Percentiles rank a stretch among this genome's conserved stretches.
Conservation (phyloP, 208 protist genomes). For the Leishmania tarentolae region DNA sequence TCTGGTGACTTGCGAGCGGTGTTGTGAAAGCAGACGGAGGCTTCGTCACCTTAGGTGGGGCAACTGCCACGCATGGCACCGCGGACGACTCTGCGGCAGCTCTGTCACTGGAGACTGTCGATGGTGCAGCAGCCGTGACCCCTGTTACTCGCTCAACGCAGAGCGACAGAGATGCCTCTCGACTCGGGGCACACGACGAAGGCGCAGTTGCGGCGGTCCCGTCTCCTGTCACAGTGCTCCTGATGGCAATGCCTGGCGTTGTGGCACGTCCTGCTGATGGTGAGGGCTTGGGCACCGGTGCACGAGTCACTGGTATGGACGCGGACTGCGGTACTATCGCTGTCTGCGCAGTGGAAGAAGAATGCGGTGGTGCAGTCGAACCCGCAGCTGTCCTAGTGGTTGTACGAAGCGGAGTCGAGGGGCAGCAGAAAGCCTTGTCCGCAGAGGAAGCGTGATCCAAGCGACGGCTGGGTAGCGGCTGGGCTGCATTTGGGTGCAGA, state of each 20-base stretch:
- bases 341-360: background rate
- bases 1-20: background rate
- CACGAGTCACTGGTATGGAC: background rate
- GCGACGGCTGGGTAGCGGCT: background rate
- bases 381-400: background rate
- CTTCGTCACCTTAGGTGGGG: background rate
- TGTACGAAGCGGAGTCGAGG: background rate
- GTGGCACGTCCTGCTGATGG: background rate
- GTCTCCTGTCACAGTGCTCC: conserved; percentile 12
- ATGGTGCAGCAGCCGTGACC: background rate
- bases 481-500: background rate
- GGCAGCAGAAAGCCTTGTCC: background rate
- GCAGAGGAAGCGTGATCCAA: background rate
- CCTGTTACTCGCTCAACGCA: background rate
- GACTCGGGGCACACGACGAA: conserved; percentile 16
- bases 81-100: background rate
- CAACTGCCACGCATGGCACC: background rate
- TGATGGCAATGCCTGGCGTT: background rate
- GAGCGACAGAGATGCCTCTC: conserved; percentile 18
- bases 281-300: background rate
- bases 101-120: background rate
- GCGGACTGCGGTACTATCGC: background rate
- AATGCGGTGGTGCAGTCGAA: background rate
- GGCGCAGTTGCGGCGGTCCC: conserved; percentile 18
- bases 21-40: background rate